These are phyloP conservation scores for Daucus carota DNA, from an alignment of 129 eudicot genomes.

Conservation along the genomic window DNA sequence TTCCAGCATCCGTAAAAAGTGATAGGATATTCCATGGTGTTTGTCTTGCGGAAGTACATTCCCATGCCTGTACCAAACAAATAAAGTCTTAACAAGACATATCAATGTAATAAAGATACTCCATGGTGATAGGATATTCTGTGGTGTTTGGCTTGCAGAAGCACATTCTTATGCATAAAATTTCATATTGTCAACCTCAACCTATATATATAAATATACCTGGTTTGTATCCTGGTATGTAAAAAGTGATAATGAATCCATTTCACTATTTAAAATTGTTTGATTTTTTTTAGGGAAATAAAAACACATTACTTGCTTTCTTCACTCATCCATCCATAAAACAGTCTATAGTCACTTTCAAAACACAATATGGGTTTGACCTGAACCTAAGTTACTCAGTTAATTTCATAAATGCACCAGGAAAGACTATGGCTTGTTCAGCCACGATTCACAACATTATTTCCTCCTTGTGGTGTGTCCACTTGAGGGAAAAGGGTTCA, in stretches of 20 bases:
- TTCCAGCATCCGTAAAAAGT: conserved; percentile 34
- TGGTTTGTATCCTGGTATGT: not conserved
- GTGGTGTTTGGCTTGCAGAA: too few species aligned
- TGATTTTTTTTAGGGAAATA: not conserved
- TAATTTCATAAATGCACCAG: not conserved
- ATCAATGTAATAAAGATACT: not conserved
- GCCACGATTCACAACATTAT: not conserved
- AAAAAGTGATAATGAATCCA: not conserved
- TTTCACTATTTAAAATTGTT: not conserved
- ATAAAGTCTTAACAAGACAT: not conserved
- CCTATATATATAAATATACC: not conserved
- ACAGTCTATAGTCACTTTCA: not conserved
- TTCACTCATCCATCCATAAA: too few species aligned
- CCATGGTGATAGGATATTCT: too few species aligned
- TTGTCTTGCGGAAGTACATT: conserved; percentile 33
- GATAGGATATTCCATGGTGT: conserved; percentile 33
- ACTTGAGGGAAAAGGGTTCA: not conserved
- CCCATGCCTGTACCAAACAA: conserved; percentile 32
- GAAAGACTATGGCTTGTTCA: not conserved
- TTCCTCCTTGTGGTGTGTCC: not conserved
- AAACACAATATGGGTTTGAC: not conserved
- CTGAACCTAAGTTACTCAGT: not conserved
- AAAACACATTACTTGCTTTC: not conserved
- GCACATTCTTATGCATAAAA: too few species aligned
- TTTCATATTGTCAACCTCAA: too few species aligned